Conservation (phyloP, 2,329 filamentous ascomycete genomes). For the Calonectria pauciramosa region DNA sequence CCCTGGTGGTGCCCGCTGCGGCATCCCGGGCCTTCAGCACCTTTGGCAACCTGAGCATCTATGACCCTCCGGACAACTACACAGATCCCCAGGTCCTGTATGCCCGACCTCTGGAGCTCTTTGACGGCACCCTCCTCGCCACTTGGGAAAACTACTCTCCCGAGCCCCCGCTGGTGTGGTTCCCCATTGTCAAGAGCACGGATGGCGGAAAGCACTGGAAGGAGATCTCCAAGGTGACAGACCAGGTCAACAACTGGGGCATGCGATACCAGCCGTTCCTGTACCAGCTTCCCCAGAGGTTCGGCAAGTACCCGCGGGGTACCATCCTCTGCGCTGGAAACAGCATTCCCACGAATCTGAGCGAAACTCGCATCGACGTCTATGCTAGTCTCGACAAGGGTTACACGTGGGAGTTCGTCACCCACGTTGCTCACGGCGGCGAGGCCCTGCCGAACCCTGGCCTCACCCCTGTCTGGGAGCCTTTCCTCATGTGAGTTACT, state of each 20-base stretch:
- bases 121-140: slow-evolving; percentile 61
- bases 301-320: slow-evolving; percentile 72
- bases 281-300: slow-evolving; percentile 70
- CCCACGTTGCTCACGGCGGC: slow-evolving; percentile 73
- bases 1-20: slow-evolving; percentile 21
- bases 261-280: slow-evolving; percentile 79
- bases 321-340: slow-evolving; percentile 75
- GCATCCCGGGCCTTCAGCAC: slow-evolving; percentile 24
- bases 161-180: slow-evolving; percentile 67
- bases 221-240: slow-evolving; percentile 74
- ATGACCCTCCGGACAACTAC: slow-evolving; percentile 55
- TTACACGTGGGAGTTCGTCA: slow-evolving; percentile 75
- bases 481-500: slow-evolving; percentile 66
- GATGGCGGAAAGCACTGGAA: slow-evolving; percentile 73
- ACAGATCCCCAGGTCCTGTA: slow-evolving; percentile 60
- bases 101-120: slow-evolving; percentile 60
- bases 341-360: slow-evolving; percentile 71
- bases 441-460: slow-evolving; percentile 73
- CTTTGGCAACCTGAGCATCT: slow-evolving; percentile 53
- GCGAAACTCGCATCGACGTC: slow-evolving; percentile 76
- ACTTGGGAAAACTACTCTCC: slow-evolving; percentile 71
- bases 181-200: slow-evolving; percentile 66
- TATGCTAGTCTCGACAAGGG: slow-evolving; percentile 75
- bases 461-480: slow-evolving; percentile 79
- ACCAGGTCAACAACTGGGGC: slow-evolving; percentile 76